Evolutionary conservation across 1,284 basidiomycete genomes (phyloP), one percentile per base, ranked within the genome.

Genomic region (Microbotryomycetes sp.): DNA sequence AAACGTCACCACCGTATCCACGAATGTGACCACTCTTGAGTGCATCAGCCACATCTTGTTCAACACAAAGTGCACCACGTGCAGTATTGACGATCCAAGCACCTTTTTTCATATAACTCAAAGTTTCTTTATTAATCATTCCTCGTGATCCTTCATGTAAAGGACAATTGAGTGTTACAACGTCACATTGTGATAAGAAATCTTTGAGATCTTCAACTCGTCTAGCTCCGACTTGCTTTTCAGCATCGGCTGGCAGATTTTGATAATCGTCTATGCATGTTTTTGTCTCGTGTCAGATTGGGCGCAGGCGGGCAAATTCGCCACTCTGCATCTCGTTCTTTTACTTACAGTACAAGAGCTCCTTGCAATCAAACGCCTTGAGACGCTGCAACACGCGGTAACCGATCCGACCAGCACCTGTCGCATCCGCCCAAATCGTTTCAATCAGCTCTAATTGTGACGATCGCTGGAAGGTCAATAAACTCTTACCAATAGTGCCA

Each of bases 51-150:
- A 96, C 84, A 51, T 85, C 90, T 66, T 89, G 82, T 67, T 85
- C 85, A 78, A 91, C 86, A 76, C 86, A 89, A 73, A 97, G 92
- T 55, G 92, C 92, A 51, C 92, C 92, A 71, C 91, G 89, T 49
- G 92, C 70, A 5, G 72, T 74, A 69, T 74, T 74, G 66, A 74
- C 71, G 56, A 74, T 64, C 68, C 68, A 74, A 2, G 76, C 72
- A 30, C 81, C 81, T 73, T 88, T 87, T 83, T 97, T 96, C 83
- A 96, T 89, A 79, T 89, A 86, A 74, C 83, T 82, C 71, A 97
- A 80, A 55, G 89, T 84, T 46, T 92, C 88, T 49, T 83, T 82
- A 80, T 92, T 61, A 49, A 92, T 80, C 32, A 92, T 82, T 25
- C 86, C 88, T 52, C 80, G 79, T 45, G 92, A 94, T 47, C 86